Conservation (phyloP, 2,329 filamentous ascomycete species). For the Ascochyta koolunga region DNA sequence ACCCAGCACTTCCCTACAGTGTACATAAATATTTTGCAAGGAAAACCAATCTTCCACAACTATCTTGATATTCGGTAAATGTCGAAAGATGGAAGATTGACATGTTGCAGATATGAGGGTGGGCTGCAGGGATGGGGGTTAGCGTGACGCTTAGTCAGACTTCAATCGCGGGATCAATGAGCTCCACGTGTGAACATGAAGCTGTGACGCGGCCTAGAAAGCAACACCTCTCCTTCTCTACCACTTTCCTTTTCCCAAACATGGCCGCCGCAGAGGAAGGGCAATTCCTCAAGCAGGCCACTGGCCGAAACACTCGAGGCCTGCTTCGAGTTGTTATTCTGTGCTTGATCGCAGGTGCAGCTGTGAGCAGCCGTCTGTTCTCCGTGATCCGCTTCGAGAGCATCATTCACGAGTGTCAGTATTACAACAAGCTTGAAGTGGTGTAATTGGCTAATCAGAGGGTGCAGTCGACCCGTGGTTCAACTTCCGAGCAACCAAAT, state of each 20-base stretch:
- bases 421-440: conserved; percentile 12
- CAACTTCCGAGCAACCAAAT: conserved; percentile 98
- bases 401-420: conserved; percentile 99
- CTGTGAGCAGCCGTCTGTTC: conserved; percentile 92
- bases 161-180: conserved; percentile 21
- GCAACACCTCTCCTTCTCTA: conserved; percentile 34
- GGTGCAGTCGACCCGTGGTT: conserved; percentile 95
- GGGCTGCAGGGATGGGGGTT: conserved; percentile 20
- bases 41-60: no score
- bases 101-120: no score
- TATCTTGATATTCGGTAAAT: no score
- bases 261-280: conserved; percentile 50
- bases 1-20: no score
- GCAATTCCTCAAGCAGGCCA: conserved; percentile 75
- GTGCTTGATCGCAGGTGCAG: conserved; percentile 85
- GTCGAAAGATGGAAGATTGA: no score
- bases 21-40: no score
- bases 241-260: conserved; percentile 28
- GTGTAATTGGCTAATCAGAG: conserved; percentile 33
- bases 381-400: conserved; percentile 99
- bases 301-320: conserved; percentile 80
- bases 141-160: not conserved
- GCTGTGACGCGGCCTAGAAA: conserved; percentile 46
- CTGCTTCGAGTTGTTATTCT: conserved; percentile 90
- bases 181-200: conserved; percentile 21